Base-by-base conservation (phyloP, 805 yeast genomes). In the Cyberlindnera lachancei region DNA sequence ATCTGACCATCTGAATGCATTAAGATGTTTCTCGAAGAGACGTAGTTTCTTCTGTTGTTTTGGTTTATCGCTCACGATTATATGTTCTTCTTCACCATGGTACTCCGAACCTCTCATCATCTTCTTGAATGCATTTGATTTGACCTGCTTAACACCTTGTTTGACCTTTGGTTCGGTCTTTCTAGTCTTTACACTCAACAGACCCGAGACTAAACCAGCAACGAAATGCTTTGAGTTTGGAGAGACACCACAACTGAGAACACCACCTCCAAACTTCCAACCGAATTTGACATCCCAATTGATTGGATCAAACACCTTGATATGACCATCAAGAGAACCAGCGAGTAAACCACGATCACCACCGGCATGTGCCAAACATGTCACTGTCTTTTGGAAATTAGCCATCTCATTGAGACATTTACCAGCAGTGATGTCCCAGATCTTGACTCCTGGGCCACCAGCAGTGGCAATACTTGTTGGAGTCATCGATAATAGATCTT, bases 181-280 rank as follows among this genome's bases (percentile, higher is more conserved):
- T 50, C 94, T 73, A 1, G 97, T 90, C 53, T 96, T 73, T 32
- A 92, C 81, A 7, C 95, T 79, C 30, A 92, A 62, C 36, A 92
- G 64, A 5, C 98, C 98, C 1, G 94, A 79, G 7, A 88, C 79
- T 44, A 92, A 69, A 30, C 98, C 98, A 12, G 92, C 84, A 23
- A 85, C 96, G 42, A 92, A 70, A 63, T 92, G 97, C 61, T 83
- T 81, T 46, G 75, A 48, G 43, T 78, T 73, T 18, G 97, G 96
- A 7, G 96, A 85, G 9, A 85, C 80, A 11, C 88, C 97, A 53
- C 95, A 78, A 47, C 85, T 68, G 45, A 92, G 64, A 1, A 92
- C 96, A 24, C 95, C 94, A 16, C 90, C 86, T 22, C 96, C 95
- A 52, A 83, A 90, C 59, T 88, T 90, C 96, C 97, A 90, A 30